Conservation (phyloP, 108 stramenopile species). For the Conticribra guillardii region DNA sequence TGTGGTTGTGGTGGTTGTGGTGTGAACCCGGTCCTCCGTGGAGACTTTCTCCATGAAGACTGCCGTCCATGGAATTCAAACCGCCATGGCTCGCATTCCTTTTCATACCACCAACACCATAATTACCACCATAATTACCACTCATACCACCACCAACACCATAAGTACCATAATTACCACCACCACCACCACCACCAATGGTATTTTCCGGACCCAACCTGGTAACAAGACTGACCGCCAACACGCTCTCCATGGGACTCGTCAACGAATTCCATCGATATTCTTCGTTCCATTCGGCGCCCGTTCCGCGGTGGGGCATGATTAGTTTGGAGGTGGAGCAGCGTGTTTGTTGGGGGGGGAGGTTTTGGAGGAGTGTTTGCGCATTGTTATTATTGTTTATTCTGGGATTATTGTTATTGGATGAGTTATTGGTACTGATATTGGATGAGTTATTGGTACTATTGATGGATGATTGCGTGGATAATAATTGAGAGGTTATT, state of each 20-base stretch:
- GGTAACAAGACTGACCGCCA: conserved; percentile 63
- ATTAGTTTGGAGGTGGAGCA: conserved; percentile 16
- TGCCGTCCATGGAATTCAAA: too few species aligned
- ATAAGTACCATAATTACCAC: conserved; percentile 15
- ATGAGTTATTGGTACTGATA: not conserved
- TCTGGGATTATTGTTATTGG: too few species aligned
- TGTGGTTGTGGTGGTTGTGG: not conserved
- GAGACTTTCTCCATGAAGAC: too few species aligned
- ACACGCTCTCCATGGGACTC: conserved; percentile 50
- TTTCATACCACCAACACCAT: too few species aligned
- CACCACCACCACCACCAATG: conserved; percentile 1
- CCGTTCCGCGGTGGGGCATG: conserved; percentile 20
- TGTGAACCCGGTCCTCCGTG: too few species aligned
- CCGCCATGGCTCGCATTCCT: too few species aligned
- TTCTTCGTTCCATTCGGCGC: conserved; percentile 82
- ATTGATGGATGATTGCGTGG: not conserved
- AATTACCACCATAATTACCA: conserved; percentile 10
- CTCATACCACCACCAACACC: conserved; percentile 4
- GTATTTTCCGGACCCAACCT: conserved; percentile 25
- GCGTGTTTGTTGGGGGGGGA: not conserved
- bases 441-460: not conserved
- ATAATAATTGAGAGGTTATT: not conserved
- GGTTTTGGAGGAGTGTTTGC: too few species aligned
- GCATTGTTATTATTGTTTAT: too few species aligned
- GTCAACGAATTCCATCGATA: conserved; percentile 70